These are phyloP conservation scores for Pseudocercospora eumusae DNA, from an alignment of 2,329 filamentous ascomycete species.

Conservation along the genomic window DNA sequence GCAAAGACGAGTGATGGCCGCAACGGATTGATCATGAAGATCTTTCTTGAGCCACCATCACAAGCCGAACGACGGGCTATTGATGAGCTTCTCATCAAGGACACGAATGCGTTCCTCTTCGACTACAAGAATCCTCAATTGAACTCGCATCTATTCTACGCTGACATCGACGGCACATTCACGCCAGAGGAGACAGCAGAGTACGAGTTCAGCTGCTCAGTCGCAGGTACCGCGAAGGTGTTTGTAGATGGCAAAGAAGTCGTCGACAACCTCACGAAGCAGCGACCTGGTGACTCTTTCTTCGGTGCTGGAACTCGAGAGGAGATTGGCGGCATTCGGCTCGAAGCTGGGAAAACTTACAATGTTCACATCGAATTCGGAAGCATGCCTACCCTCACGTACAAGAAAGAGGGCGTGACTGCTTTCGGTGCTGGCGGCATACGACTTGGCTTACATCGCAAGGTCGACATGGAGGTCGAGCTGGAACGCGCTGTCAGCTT, in stretches of 20 bases:
- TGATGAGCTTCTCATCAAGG: constrained; percentile 52
- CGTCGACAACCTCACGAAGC: constrained; percentile 64
- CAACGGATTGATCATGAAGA: constrained; percentile 33
- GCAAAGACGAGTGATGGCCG: constrained; percentile 30
- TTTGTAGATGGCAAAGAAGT: constrained; percentile 64
- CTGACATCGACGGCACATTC: constrained; percentile 57
- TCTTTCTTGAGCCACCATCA: constrained; percentile 53
- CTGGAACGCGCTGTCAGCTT: constrained; percentile 67
- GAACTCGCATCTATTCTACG: constrained; percentile 43
- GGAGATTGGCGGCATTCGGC: constrained; percentile 59
- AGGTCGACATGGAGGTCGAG: constrained; percentile 62
- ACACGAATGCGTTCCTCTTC: constrained; percentile 49
- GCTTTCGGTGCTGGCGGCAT: constrained; percentile 65
- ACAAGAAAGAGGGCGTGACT: constrained; percentile 58
- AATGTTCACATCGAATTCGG: constrained; percentile 61
- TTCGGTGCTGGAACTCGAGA: constrained; percentile 66
- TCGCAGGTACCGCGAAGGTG: constrained; percentile 66
- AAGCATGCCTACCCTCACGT: constrained; percentile 67
- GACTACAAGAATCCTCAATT: constrained; percentile 52
- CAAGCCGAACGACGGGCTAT: constrained; percentile 50
- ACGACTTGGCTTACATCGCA: constrained; percentile 62
- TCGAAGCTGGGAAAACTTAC: constrained; percentile 63
- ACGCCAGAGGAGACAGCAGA: constrained; percentile 61
- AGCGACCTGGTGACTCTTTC: constrained; percentile 63
- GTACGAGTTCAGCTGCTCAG: constrained; percentile 67